phyloP scores from a whole-genome alignment of 768 basidiomycete species.

The Xerocomus potaroensis region DNA sequence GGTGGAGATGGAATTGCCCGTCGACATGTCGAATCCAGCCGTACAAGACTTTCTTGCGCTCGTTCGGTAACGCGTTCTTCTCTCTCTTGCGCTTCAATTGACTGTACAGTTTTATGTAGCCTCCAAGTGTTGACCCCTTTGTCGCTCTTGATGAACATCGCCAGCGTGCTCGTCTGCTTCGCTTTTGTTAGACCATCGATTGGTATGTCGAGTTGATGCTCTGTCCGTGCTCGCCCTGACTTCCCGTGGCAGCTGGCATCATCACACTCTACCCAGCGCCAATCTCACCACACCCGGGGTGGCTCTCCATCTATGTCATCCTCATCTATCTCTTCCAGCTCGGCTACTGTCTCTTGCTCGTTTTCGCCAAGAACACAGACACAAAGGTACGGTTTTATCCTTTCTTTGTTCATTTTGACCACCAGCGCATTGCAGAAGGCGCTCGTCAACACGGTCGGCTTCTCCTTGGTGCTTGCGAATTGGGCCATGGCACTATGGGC shows the following conservation, averaged over 20 bases:
- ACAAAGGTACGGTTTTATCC: conserved; percentile 56
- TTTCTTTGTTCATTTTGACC: background rate
- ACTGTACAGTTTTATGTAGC: conserved; percentile 26
- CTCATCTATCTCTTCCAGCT: conserved; percentile 64
- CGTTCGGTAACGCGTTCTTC: conserved; percentile 44
- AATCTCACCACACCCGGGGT: conserved; percentile 59
- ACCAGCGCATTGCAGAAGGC: conserved; percentile 42
- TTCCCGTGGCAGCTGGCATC: conserved; percentile 42
- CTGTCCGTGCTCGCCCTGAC: background rate
- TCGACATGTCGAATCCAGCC: conserved; percentile 57
- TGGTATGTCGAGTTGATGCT: conserved; percentile 27
- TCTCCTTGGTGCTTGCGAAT: conserved; percentile 72
- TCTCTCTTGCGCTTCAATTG: background rate
- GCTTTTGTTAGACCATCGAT: conserved; percentile 64
- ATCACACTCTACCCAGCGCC: conserved; percentile 57
- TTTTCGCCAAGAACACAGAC: conserved; percentile 65
- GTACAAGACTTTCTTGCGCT: conserved; percentile 66
- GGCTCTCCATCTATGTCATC: conserved; percentile 58
- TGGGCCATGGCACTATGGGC: conserved; percentile 81
- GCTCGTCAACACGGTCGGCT: conserved; percentile 74
- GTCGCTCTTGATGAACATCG: conserved; percentile 77
- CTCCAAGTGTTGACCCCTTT: conserved; percentile 87
- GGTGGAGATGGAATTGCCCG: conserved; percentile 57
- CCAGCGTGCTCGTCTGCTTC: conserved; percentile 64
- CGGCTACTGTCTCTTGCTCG: conserved; percentile 79